Base-by-base conservation (phyloP, 345 rosid genomes). In the Populus alba region DNA sequence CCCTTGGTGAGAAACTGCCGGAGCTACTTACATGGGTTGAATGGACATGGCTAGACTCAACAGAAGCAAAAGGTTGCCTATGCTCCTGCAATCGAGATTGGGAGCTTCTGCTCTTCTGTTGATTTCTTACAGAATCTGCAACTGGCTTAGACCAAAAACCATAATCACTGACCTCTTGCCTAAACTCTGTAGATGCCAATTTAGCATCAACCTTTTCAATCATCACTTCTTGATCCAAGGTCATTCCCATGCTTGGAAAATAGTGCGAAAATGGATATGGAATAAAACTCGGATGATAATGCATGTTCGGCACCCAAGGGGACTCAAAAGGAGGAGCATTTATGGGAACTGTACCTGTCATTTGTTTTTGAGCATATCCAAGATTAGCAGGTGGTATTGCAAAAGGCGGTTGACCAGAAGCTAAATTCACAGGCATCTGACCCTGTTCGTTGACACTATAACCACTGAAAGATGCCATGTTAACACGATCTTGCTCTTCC, bases 401-500 rank as follows among this genome's bases (percentile, higher is more conserved):
- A 72, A 33, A 37, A 8, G 78, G 74, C 22, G 13, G 18, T 18
- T 76, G 72, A 81, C 43, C 71, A 31, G 71, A 38, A 11, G 65
- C 37, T 37, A 78, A 51, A 77, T 81, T 71, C 62, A 22, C 22
- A 3, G 75, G 81, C 62, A 74, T 31, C 22, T 62, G 76, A 53
- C 33, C 62, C 43, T 74, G 76, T 7, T 78, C 76, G 33, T 39
- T 70, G 39, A 78, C 74, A 70, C 70, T 61, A 39, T 16, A 63
- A 25, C 75, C 25, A 18, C 73, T 59, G 39, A 61, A 77, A 59
- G 71, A 55, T 27, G 74, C 75, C 78, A 73, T 43, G 68, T 68
- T 73, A 38, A 77, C 70, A 29, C 61, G 66, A 68, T 77, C 74
- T 41, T 77, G 80, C 43, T 72, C 79, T 68, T 74, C 79, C 65